Evolutionary conservation across 306 rosid genomes (phyloP), one percentile per base, ranked within the genome.

Genomic region (Lathyrus sativus): DNA sequence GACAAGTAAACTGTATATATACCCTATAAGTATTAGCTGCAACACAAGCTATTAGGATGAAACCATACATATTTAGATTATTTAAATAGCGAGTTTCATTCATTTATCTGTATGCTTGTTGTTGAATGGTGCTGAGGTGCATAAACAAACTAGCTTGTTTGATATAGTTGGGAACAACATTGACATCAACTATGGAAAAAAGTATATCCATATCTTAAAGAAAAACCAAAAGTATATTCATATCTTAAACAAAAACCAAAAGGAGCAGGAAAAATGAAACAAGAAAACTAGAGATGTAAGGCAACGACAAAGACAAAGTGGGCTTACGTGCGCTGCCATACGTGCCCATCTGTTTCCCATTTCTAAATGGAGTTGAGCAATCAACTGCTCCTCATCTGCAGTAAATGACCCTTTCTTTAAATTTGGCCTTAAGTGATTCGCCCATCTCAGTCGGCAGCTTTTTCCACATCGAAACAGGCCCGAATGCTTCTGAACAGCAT

Each of bases 271-370:
- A 38, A 38, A 4, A 56, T 28, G 83, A 28, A 61, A 65, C 55
- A 48, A 1, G 7, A 68, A 37, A 70, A 62, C 45, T 63, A 49
- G 29, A 50, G 31, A 13, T 19, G 45, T 5, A 51, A 24, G 66
- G 24, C 31, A 57, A 57, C 43, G 28, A 83, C n/a, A 60, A 76
- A 74, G 37, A 11, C 11, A 65, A n/a, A 14, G 57, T 22, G 72
- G 46, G 80, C 98, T 80, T 84, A 92, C 98, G 35, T 90, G 91
- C 17, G 91, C 83, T 0, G 98, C 96, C 96, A 92, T 92, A 63
- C 90, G 93, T n/a, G 98, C 96, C 98, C 98, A 92, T 80, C 86
- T 92, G 83, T 92, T 92, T 78, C 98, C 98, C 93, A 90, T 83
- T 85, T 85, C 79, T 50, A 87, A 81, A 29, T 92, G 98, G 67